Evolutionary conservation across 2,329 filamentous ascomycete genomes (phyloP), one percentile per base, ranked within the genome.

Genomic region (Microcera coccophila): DNA sequence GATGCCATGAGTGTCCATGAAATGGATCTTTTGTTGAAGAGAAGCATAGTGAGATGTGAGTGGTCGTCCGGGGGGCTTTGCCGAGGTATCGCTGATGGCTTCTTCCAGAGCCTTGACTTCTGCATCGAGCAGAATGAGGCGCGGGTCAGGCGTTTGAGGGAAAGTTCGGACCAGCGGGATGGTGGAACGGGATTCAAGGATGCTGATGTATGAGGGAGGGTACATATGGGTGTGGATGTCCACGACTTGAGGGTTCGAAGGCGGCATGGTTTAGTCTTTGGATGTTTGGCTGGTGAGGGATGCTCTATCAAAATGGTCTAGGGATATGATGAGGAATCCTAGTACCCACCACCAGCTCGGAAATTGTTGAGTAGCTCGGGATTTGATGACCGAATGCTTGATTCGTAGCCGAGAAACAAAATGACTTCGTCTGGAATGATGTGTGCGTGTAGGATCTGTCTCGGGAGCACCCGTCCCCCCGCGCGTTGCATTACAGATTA

Each of bases 1-100:
- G 62, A 96, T 95, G 40, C 71, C 71, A 67, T 96, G 90, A 14
- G 75, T 78, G 62, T 89, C 76, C 90, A 96, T 96, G 69, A 96
- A 95, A 37, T 80, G 75, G 12, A 95, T 74, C 61, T 95, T 96
- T 55, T 87, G 76, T 14, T 73, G 69, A 44, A 95, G 82, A 34
- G 88, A 87, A 49, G 84, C 87, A 72, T 91, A 96, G 57, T 90
- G 87, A 1, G 81, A 73, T 17, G 89, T 91, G 33, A 96, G 80
- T 3, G 90, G 90, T 3, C 90, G 82, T 28, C 90, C 90, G 3
- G 87, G 83, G 8, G 80, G 76, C 34, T 75, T 79, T 16, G 71
- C 69, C 3, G 73, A 63, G 18, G 75, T 66, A 60, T 82, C 74
- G 53, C 78, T 70, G 39, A 72, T 67, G 3, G 81, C 70, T 38